Base-by-base conservation (phyloP, 129 eudicot genomes). In the Saposhnikovia divaricata region DNA sequence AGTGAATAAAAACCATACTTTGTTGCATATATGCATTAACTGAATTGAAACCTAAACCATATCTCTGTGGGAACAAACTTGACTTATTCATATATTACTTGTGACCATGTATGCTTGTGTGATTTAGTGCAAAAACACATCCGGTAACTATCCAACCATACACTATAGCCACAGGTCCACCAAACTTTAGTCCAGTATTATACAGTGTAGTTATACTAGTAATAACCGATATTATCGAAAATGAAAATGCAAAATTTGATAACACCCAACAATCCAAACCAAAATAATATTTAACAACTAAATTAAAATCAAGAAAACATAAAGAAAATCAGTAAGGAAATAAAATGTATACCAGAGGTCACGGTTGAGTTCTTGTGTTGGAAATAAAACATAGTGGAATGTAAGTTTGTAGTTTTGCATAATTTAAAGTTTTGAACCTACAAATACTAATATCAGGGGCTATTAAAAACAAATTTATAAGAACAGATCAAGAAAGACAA, bases 351-450 rank as follows among this genome's bases (percentile, higher is more conserved):
- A 95, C 98, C 96, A 95, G 91, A 95, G 96, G 68, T 95, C 98
- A 48, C 98, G 97, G 85, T 95, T 92, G 93, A 95, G 98, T 85
- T 95, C 98, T 89, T 95, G 98, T 72, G n/a, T n/a, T n/a, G n/a
- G n/a, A n/a, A n/a, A n/a, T n/a, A n/a, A n/a, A n/a, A n/a, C n/a
- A n/a, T n/a, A n/a, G n/a, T n/a, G n/a, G n/a, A n/a, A n/a, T n/a
- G n/a, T n/a, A n/a, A n/a, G n/a, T n/a, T n/a, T n/a, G n/a, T n/a
- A n/a, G n/a, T n/a, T n/a, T n/a, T n/a, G n/a, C n/a, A n/a, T n/a
- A n/a, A n/a, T n/a, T n/a, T n/a, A n/a, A n/a, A n/a, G n/a, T n/a
- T n/a, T n/a, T n/a, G n/a, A n/a, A n/a, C n/a, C n/a, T n/a, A n/a
- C n/a, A n/a, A n/a, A n/a, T n/a, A n/a, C n/a, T n/a, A n/a, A n/a